Percentiles rank a stretch among this genome's conserved stretches.
Evolutionary conservation across 2,329 filamentous ascomycete genomes (phyloP).

Genomic region (Fusarium metavorans): DNA sequence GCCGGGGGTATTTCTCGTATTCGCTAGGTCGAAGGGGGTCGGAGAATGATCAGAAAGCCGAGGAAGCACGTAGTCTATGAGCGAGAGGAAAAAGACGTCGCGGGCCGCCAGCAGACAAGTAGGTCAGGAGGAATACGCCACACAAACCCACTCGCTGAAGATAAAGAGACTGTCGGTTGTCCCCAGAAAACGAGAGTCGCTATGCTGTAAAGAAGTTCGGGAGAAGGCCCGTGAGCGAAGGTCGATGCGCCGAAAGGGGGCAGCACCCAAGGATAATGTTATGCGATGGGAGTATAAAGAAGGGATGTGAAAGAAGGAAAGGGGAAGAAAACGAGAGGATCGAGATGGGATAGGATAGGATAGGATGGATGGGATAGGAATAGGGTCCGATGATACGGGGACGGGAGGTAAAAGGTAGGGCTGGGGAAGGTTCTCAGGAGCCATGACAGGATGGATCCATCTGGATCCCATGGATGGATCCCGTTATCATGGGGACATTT

Average conservation of each 20-base stretch:
- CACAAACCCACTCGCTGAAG: constrained; percentile 11
- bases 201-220: constrained; percentile 11
- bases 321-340: constrained; percentile 29
- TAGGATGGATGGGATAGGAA: constrained; percentile 7
- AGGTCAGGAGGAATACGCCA: constrained; percentile 25
- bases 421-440: constrained; percentile 37
- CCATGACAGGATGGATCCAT: constrained; percentile 34
- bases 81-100: background rate
- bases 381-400: constrained; percentile 28
- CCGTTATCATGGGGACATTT: constrained; percentile 40
- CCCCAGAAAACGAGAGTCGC: constrained; percentile 33
- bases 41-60: constrained; percentile 15
- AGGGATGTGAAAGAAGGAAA: constrained; percentile 20
- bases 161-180: constrained; percentile 3
- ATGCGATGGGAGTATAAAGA: constrained; percentile 23
- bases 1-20: constrained; percentile 23
- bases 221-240: constrained; percentile 29
- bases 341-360: constrained; percentile 19
- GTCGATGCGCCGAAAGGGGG: constrained; percentile 34
- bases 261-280: constrained; percentile 27
- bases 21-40: constrained; percentile 14
- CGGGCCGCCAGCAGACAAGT: constrained; percentile 4
- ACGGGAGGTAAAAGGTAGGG: constrained; percentile 25
- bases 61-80: constrained; percentile 10
- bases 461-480: constrained; percentile 12